Conservation (phyloP, 352 stramenopile species). For the Thraustochytrium sp. region DNA sequence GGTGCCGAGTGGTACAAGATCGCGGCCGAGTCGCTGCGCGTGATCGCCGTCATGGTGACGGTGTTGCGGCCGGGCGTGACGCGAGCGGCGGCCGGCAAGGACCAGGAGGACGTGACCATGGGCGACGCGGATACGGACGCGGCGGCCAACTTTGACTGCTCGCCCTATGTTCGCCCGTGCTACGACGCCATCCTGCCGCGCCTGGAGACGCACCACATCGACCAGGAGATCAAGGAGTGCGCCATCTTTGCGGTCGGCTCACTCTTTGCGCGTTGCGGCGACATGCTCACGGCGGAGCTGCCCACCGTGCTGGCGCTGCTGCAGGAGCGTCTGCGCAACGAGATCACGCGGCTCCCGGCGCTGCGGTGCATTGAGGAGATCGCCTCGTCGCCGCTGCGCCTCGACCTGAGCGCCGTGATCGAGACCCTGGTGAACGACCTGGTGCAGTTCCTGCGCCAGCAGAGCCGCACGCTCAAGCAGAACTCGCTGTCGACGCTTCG, state of each 20-base stretch:
- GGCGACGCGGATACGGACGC: slow-evolving; percentile 44
- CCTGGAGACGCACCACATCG: slow-evolving; percentile 91
- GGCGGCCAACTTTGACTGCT: slow-evolving; percentile 21
- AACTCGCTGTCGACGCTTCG: slow-evolving; percentile 81
- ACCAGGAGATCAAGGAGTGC: slow-evolving; percentile 98
- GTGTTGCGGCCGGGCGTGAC: slow-evolving; percentile 63
- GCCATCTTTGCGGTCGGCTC: slow-evolving; percentile 81
- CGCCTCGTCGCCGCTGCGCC: slow-evolving; percentile 66
- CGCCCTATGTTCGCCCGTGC: slow-evolving; percentile 64
- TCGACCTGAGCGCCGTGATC: slow-evolving; percentile 85
- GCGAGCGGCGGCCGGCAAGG: not conserved
- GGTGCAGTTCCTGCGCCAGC: slow-evolving; percentile 82
- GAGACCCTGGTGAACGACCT: slow-evolving; percentile 75
- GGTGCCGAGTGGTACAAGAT: slow-evolving; percentile 98
- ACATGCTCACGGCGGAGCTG: slow-evolving; percentile 69
- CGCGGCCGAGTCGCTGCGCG: slow-evolving; percentile 83
- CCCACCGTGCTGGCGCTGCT: slow-evolving; percentile 79
- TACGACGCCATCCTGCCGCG: slow-evolving; percentile 86
- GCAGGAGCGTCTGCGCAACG: slow-evolving; percentile 92
- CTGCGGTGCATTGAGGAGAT: slow-evolving; percentile 90
- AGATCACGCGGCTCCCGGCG: slow-evolving; percentile 91
- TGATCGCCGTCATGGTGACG: slow-evolving; percentile 81
- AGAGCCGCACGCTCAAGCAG: slow-evolving; percentile 90
- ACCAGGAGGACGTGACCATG: slow-evolving; percentile 26
- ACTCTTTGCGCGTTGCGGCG: slow-evolving; percentile 70